A percentile compares a stretch with the other conserved stretches of the same genome.
Conservation (phyloP, 2,329 filamentous ascomycete species). For the Aspergillus uvarum region DNA sequence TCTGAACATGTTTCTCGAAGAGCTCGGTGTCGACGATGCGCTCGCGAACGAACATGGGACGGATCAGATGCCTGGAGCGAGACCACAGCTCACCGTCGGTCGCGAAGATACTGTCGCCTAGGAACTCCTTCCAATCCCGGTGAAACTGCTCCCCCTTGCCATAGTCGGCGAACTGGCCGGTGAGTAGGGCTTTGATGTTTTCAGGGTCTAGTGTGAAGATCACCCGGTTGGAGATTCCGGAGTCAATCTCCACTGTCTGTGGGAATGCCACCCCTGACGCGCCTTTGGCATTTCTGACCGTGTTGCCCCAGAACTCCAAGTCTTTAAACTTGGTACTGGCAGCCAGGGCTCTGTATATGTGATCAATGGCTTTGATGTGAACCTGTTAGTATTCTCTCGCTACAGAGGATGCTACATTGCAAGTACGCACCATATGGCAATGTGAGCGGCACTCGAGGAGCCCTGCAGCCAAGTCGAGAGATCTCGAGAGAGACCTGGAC, state of each 20-base stretch:
- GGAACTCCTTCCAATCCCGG: slow-evolving; percentile 70
- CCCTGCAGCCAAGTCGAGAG: slow-evolving; percentile 35
- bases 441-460: slow-evolving; percentile 34
- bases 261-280: slow-evolving; percentile 24
- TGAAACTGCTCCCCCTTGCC: slow-evolving; percentile 78
- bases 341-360: slow-evolving; percentile 59
- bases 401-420: not conserved
- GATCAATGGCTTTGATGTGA: slow-evolving; percentile 59
- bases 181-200: slow-evolving; percentile 89
- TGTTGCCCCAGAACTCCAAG: slow-evolving; percentile 60
- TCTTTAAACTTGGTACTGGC: slow-evolving; percentile 56
- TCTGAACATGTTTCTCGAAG: slow-evolving; percentile 77
- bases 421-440: slow-evolving; percentile 38
- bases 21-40: slow-evolving; percentile 78
- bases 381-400: not conserved
- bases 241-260: slow-evolving; percentile 32
- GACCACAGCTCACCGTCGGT: slow-evolving; percentile 83
- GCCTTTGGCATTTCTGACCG: slow-evolving; percentile 46
- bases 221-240: slow-evolving; percentile 49
- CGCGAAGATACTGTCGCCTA: slow-evolving; percentile 81
- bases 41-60: slow-evolving; percentile 84
- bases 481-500: slow-evolving; percentile 31
- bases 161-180: slow-evolving; percentile 80
- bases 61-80: slow-evolving; percentile 74
- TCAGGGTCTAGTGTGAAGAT: slow-evolving; percentile 80